These are phyloP conservation scores for Trichoderma hamatum DNA, from an alignment of 2,329 filamentous ascomycete genomes.

Conservation along the genomic window DNA sequence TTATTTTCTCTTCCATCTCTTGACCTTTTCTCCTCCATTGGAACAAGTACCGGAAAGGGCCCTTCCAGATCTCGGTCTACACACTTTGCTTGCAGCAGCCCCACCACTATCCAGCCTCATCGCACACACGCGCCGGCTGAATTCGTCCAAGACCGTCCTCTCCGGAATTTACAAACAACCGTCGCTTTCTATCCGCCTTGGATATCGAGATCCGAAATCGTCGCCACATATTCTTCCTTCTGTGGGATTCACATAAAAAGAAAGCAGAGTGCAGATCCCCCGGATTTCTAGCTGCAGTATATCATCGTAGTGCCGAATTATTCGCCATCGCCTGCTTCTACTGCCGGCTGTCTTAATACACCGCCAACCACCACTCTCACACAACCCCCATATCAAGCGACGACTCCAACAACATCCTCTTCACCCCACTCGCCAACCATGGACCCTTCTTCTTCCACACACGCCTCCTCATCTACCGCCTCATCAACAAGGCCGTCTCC, in stretches of 20 bases:
- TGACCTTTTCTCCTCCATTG: neutral
- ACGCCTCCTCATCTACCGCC: neutral
- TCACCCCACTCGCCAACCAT: neutral
- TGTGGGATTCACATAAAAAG: neutral
- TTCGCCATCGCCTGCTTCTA: neutral
- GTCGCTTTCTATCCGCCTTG: conserved; percentile 1
- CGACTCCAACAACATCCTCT: neutral
- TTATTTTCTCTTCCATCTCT: neutral
- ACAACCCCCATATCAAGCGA: neutral
- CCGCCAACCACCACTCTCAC: neutral
- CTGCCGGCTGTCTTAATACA: neutral
- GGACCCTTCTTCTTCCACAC: conserved; percentile 15
- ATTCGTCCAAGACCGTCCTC: conserved; percentile 1
- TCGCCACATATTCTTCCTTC: neutral
- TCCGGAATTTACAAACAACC: neutral
- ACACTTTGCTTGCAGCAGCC: conserved; percentile 3
- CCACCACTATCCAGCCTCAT: neutral
- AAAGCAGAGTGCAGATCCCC: neutral
- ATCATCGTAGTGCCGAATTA: neutral
- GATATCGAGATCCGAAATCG: neutral
- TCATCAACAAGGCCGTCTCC: conserved; percentile 21
- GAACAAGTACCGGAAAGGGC: neutral
- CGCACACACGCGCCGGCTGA: conserved; percentile 4
- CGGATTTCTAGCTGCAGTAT: neutral
- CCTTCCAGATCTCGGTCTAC: neutral